Conservation (phyloP, 345 rosid species). For the Conringia planisiliqua region DNA sequence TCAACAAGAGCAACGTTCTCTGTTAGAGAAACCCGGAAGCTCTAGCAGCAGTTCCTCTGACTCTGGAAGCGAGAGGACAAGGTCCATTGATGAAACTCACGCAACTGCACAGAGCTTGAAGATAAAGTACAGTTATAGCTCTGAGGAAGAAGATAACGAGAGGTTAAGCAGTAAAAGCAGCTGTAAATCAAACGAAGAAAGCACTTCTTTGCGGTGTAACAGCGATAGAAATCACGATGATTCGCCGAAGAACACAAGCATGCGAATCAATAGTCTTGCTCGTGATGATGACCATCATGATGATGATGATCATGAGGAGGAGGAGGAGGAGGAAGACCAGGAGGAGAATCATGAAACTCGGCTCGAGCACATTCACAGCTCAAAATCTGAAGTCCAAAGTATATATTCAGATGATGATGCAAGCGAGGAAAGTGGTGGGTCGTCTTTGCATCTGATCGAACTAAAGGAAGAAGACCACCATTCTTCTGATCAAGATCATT, state of each 20-base stretch:
- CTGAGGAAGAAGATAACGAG: conserved; percentile 29
- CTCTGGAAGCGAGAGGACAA: conserved; percentile 15
- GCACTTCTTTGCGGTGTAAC: conserved; percentile 14
- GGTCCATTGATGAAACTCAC: conserved; percentile 18
- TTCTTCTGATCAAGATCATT: conserved; percentile 22
- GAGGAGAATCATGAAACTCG: conserved; percentile 9
- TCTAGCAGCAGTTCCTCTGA: conserved; percentile 23
- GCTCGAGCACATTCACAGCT: conserved; percentile 23
- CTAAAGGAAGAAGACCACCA: conserved; percentile 16
- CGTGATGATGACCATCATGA: background rate
- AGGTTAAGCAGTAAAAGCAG: conserved; percentile 25
- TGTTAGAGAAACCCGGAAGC: conserved; percentile 7
- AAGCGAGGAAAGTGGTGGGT: conserved; percentile 1
- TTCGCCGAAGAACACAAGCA: conserved; percentile 12
- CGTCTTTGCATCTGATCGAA: conserved; percentile 6
- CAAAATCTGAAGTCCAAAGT: conserved; percentile 24
- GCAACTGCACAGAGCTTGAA: conserved; percentile 31
- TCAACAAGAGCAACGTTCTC: conserved; percentile 15
- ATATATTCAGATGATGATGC: conserved; percentile 25
- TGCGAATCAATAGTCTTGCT: conserved; percentile 5
- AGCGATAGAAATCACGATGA: conserved; percentile 8
- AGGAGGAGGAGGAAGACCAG: background rate
- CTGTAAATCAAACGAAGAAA: conserved; percentile 10
- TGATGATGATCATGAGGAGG: background rate
- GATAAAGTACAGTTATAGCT: conserved; percentile 29